Evolutionary conservation across 768 basidiomycete species (phyloP).

Genomic region (Leccinum sublutescens): DNA sequence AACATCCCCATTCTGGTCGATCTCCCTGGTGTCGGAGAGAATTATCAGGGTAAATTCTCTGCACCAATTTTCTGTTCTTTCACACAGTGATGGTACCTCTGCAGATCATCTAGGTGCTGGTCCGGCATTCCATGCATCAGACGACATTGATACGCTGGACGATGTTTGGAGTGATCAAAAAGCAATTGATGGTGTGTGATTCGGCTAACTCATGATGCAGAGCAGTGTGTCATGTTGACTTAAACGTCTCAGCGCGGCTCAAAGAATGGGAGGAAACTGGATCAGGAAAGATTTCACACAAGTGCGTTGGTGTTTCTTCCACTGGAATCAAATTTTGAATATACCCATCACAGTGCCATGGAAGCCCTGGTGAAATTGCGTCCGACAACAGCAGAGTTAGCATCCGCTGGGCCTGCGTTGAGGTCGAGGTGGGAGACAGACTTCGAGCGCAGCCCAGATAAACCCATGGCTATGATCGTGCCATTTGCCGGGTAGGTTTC

Average conservation of each 20-base stretch:
- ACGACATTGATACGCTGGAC: conserved; percentile 49
- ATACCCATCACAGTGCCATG: conserved; percentile 37
- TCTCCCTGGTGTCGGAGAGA: neutral
- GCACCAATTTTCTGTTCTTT: neutral
- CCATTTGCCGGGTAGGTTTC: conserved; percentile 39
- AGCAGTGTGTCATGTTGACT: neutral
- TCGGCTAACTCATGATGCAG: conserved; percentile 9
- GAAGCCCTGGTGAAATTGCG: conserved; percentile 58
- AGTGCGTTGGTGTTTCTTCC: conserved; percentile 35
- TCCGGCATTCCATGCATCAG: conserved; percentile 38
- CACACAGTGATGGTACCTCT: neutral
- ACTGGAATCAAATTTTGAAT: neutral
- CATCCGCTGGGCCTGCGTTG: conserved; percentile 46
- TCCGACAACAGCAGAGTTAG: conserved; percentile 46
- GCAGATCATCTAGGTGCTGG: conserved; percentile 31
- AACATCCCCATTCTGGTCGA: conserved; percentile 39
- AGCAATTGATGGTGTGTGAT: conserved; percentile 38
- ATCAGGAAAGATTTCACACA: conserved; percentile 50
- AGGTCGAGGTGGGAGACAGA: conserved; percentile 47
- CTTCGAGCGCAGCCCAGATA: conserved; percentile 51
- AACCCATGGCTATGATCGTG: conserved; percentile 47
- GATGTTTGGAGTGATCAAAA: conserved; percentile 38
- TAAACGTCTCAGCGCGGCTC: conserved; percentile 20
- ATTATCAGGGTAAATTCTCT: conserved; percentile 41
- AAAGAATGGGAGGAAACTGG: conserved; percentile 37